These are phyloP conservation scores for Curvularia eragrostidis DNA, from an alignment of 2,329 filamentous ascomycete genomes.

Conservation along the genomic window DNA sequence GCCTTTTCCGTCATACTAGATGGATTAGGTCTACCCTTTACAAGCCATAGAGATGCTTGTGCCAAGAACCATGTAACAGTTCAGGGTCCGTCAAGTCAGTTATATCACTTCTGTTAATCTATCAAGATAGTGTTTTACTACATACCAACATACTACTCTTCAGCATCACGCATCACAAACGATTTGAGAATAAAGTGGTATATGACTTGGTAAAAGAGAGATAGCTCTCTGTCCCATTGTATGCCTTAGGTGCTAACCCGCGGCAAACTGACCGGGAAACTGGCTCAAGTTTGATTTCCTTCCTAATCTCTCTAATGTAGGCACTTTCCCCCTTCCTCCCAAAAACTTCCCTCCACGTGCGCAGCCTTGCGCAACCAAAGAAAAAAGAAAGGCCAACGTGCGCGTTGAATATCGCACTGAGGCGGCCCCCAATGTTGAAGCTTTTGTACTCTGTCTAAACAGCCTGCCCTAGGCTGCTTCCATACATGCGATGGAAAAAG, in stretches of 20 bases:
- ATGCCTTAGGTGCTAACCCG: background rate
- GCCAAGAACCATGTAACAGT: no score
- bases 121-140: no score
- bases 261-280: background rate
- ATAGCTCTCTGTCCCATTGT: background rate
- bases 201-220: background rate
- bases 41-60: no score
- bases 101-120: no score
- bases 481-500: no score
- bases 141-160: no score
- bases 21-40: no score
- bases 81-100: no score
- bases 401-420: conserved; percentile 41
- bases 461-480: conserved; percentile 27
- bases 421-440: conserved; percentile 34
- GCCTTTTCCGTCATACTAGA: no score
- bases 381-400: conserved; percentile 22
- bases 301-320: no score
- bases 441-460: conserved; percentile 19
- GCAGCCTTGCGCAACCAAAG: background rate
- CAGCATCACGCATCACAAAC: background rate
- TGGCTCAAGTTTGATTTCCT: conserved; percentile 6
- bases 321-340: background rate
- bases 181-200: background rate
- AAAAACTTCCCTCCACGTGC: background rate